Evolutionary conservation across 2,329 filamentous ascomycete genomes (phyloP), one percentile per base, ranked within the genome.

Genomic region (Dendrostoma leiphaemia): DNA sequence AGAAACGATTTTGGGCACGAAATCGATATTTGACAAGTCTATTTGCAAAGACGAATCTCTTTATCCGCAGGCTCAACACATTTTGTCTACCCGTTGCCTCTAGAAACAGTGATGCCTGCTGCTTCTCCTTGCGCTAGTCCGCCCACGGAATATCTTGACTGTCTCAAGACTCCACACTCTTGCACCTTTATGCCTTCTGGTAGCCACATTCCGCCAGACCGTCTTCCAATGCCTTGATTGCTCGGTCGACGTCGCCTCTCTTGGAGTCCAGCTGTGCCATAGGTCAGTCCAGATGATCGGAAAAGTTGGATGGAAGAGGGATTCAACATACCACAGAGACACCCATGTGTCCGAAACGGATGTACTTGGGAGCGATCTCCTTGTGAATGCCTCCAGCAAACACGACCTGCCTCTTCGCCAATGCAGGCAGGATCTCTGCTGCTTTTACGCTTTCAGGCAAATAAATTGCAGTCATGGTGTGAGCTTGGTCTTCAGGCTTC

Each of bases 391-490:
- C 94, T 56, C 91, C 94, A 23, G 94, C 94, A 69, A 97, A 97
- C 57, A 99, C 84, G 37, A 99, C 89, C 28, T 91, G 91, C 72
- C 89, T 92, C 76, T 89, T 90, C 59, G 90, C 73, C 59, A 99
- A 77, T 67, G 85, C 91, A 12, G 94, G 92, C 50, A 99, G 80
- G 31, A 99, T 78, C 61, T 96, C 90, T 2, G 91, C 82, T 28
- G 89, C 86, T 63, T 87, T 85, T 50, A 97, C 76, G 37, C 81
- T 86, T 58, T 97, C 90, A 2, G 94, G 94, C 52, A 99, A 81
- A 73, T 94, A 97, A 62, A 99, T 94, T 55, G 94, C 93, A 3
- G 94, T 99, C 94, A 99, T 99, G 65, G 90, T 91, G 71, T 96
- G 93, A 38, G 94, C 91, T 75, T 97, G 93, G 72, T 96, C 89